These are phyloP conservation scores for Phyllosticta paracitricarpa DNA, from an alignment of 2,329 filamentous ascomycete species.

Conservation along the genomic window DNA sequence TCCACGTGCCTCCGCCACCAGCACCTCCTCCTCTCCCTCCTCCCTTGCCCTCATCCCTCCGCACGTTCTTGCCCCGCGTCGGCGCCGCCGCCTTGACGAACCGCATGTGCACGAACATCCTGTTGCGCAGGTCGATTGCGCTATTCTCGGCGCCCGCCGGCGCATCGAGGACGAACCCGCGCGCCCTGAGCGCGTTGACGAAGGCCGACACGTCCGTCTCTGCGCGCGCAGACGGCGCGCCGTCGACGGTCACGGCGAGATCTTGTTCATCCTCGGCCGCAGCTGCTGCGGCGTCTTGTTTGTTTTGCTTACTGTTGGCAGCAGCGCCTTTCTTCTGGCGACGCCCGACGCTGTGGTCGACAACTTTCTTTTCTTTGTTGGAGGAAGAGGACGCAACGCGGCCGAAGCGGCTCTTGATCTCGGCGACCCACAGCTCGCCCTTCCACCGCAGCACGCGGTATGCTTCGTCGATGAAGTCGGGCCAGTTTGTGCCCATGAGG, in stretches of 20 bases:
- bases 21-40: slow-evolving; percentile 23
- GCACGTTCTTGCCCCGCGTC: slow-evolving; percentile 62
- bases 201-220: slow-evolving; percentile 86
- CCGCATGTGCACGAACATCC: slow-evolving; percentile 97
- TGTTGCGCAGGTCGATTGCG: slow-evolving; percentile 75
- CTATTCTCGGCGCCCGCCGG: slow-evolving; percentile 44
- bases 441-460: slow-evolving; percentile 86
- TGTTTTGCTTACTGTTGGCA: slow-evolving; percentile 30
- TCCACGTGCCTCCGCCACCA: slow-evolving; percentile 16
- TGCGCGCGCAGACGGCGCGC: slow-evolving; percentile 33
- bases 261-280: slow-evolving; percentile 48
- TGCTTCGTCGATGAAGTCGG: slow-evolving; percentile 91
- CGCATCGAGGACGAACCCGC: slow-evolving; percentile 69
- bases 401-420: slow-evolving; percentile 90
- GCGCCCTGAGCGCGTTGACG: slow-evolving; percentile 66
- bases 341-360: slow-evolving; percentile 63
- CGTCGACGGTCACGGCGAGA: slow-evolving; percentile 55
- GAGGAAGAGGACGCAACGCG: slow-evolving; percentile 35
- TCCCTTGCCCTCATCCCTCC: slow-evolving; percentile 27
- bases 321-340: slow-evolving; percentile 39
- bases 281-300: slow-evolving; percentile 39
- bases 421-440: slow-evolving; percentile 92
- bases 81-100: slow-evolving; percentile 79
- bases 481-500: slow-evolving; percentile 98
- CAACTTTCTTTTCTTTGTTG: slow-evolving; percentile 34